Evolutionary conservation across 352 stramenopile species (phyloP), one percentile per base, ranked within the genome.

Genomic region (Phytopythium boreale): DNA sequence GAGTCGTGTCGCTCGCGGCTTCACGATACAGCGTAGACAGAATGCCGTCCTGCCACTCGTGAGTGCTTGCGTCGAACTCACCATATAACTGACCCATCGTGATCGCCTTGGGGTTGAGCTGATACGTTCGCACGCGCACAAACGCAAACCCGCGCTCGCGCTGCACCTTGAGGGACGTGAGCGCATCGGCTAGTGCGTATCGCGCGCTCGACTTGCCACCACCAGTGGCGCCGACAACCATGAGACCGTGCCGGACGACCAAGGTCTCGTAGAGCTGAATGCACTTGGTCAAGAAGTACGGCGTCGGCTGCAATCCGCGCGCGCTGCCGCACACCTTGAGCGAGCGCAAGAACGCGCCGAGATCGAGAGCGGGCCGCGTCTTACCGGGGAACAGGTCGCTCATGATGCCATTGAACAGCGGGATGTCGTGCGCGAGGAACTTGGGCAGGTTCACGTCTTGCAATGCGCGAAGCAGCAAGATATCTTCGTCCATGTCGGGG

Each of bases 381-480:
- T 97, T 97, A 1, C 93, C 92, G 0, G 95, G 95, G 63, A 98
- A 98, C 9, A 98, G 64, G 64, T 98, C 95, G 44, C 87, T 94
- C 59, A 98, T 90, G 64, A 98, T 98, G 51, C 92, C 95, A 10
- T 89, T 90, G 69, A 98, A 98, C 11, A 98, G 72, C 24, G 95
- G 95, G 14, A 98, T 89, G 59, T 98, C 95, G 55, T 98, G 93
- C 1, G 93, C 93, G 20, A 98, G 75, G 64, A 98, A 98, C 69
- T 98, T 98, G 1, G 95, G 95, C 26, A 98, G 62, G 65, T 98
- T 98, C 3, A 98, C 95, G 61, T 98, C 94, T 62, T 98, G 90
- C 11, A 98, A 66, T 7, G 94, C 95, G 59, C 94, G 83, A 17
- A 98, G 78, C 12, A 98, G 68, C 24, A 98, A 60, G 2, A 96